phyloP scores from a whole-genome alignment of 768 basidiomycete genomes.

The Rhizopogon vesiculosus region DNA sequence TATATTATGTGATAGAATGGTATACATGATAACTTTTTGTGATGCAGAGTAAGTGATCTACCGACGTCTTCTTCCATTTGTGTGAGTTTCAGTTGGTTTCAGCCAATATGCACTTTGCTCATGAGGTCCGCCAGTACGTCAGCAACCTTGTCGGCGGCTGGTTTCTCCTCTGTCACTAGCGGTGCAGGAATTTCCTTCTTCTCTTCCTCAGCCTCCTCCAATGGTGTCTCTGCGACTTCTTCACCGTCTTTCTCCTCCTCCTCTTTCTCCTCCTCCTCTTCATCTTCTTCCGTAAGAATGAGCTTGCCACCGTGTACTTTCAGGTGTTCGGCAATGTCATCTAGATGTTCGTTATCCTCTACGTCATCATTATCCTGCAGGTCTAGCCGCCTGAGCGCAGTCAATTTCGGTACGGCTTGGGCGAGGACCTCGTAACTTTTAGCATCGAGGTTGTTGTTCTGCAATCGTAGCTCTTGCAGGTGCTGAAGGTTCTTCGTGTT shows the following conservation, averaged over 20 bases:
- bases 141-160: constrained; percentile 30
- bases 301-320: constrained; percentile 66
- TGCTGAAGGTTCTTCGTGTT: constrained; percentile 43
- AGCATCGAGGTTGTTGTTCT: constrained; percentile 88
- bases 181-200: constrained; percentile 17
- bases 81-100: constrained; percentile 7
- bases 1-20: constrained; percentile 13
- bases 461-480: constrained; percentile 73
- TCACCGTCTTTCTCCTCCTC: constrained; percentile 50
- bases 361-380: constrained; percentile 89
- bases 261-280: constrained; percentile 69
- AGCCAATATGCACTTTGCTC: constrained; percentile 54
- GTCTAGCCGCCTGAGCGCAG: constrained; percentile 64
- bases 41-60: constrained; percentile 4
- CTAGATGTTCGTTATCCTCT: constrained; percentile 64
- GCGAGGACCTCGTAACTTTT: constrained; percentile 66
- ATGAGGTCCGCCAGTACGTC: constrained; percentile 65
- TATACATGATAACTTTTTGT: constrained; percentile 15
- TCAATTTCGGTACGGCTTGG: constrained; percentile 55
- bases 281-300: constrained; percentile 73
- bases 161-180: constrained; percentile 14
- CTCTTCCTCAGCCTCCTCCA: constrained; percentile 23
- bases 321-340: constrained; percentile 48
- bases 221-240: constrained; percentile 25
- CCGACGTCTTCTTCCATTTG: background rate